Conservation (phyloP, 306 rosid genomes). For the Dryas drummondii region DNA sequence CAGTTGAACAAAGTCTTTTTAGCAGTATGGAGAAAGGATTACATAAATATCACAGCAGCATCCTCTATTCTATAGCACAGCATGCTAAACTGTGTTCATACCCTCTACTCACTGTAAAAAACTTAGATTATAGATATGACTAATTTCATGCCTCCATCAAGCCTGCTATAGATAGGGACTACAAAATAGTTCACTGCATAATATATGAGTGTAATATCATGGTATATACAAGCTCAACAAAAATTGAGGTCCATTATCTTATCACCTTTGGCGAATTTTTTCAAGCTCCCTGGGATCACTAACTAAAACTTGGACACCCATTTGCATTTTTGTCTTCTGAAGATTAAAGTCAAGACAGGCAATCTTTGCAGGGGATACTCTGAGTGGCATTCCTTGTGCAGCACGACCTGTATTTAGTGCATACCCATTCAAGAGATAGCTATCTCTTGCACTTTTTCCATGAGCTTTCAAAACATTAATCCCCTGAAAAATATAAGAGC, state of each 20-base stretch:
- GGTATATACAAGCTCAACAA: neutral
- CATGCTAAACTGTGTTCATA: neutral
- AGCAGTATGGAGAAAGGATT: neutral
- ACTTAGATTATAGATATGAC: neutral
- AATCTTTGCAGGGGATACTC: slow-evolving; percentile 89
- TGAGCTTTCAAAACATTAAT: slow-evolving; percentile 95
- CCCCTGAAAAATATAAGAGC: slow-evolving; percentile 50
- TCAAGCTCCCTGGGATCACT: slow-evolving; percentile 93
- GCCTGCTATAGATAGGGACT: neutral
- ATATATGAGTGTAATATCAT: neutral
- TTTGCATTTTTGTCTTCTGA: slow-evolving; percentile 98
- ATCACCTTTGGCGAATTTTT: slow-evolving; percentile 91
- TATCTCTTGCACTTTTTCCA: slow-evolving; percentile 91
- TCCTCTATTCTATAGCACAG: neutral
- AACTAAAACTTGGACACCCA: slow-evolving; percentile 94
- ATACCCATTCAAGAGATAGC: slow-evolving; percentile 91
- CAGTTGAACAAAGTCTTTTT: neutral
- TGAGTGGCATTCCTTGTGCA: slow-evolving; percentile 97
- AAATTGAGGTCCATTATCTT: neutral
- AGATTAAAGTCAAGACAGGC: slow-evolving; percentile 98
- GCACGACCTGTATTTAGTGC: slow-evolving; percentile 94
- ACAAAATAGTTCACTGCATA: neutral
- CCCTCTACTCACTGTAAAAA: neutral
- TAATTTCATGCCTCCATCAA: neutral
- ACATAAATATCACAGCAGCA: slow-evolving; percentile 2